Conservation (phyloP, 345 rosid species). For the Boechera stricta region DNA sequence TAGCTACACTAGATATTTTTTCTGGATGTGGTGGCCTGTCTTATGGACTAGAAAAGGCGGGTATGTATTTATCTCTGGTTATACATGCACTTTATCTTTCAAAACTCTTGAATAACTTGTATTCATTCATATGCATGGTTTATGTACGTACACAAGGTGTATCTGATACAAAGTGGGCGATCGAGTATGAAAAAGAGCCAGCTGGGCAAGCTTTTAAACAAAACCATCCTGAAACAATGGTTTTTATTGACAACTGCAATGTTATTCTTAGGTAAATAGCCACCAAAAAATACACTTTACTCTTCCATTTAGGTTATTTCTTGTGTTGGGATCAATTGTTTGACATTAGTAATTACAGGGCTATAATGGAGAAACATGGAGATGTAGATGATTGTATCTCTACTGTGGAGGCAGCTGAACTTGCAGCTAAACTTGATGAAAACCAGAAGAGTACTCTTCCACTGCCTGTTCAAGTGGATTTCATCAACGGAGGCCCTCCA, state of each 20-base stretch:
- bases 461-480: slow-evolving; percentile 74
- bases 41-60: slow-evolving; percentile 64
- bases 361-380: slow-evolving; percentile 76
- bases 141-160: slow-evolving; percentile 58
- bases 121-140: slow-evolving; percentile 8
- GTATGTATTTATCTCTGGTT: slow-evolving; percentile 40
- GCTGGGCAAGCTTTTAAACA: slow-evolving; percentile 76
- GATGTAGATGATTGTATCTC: slow-evolving; percentile 82
- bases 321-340: not conserved
- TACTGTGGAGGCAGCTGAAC: slow-evolving; percentile 66
- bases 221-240: slow-evolving; percentile 68
- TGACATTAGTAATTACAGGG: slow-evolving; percentile 53
- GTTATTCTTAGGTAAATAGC: slow-evolving; percentile 66
- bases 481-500: slow-evolving; percentile 95
- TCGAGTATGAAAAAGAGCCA: slow-evolving; percentile 80
- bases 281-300: not conserved
- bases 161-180: slow-evolving; percentile 82
- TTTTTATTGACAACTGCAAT: slow-evolving; percentile 79
- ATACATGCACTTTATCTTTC: not conserved
- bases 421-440: slow-evolving; percentile 48
- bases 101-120: not conserved
- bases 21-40: slow-evolving; percentile 91
- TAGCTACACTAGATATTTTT: slow-evolving; percentile 77
- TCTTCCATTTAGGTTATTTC: not conserved
- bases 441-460: slow-evolving; percentile 47